These are phyloP conservation scores for Mayamaea pseudoterrestris DNA, from an alignment of 108 stramenopile species.

Conservation along the genomic window DNA sequence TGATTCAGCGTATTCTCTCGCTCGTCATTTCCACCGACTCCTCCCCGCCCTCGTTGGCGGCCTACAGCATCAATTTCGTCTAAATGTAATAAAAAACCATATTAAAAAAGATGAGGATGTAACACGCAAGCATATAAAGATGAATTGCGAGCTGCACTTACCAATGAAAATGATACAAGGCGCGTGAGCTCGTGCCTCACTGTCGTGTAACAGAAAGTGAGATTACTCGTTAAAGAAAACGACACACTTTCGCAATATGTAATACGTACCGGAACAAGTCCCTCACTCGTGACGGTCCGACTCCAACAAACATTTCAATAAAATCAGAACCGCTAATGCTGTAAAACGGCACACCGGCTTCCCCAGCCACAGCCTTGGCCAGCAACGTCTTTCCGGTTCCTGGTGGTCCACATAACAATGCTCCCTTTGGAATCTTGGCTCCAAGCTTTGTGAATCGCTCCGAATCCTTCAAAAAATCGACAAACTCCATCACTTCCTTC, in stretches of 20 bases:
- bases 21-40: slow-evolving; percentile 90
- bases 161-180: slow-evolving; percentile 98
- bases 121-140: neutral
- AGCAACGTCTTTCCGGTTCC: slow-evolving; percentile 94
- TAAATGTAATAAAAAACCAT: slow-evolving; percentile 26
- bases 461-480: slow-evolving; percentile 89
- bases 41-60: slow-evolving; percentile 84
- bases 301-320: slow-evolving; percentile 98
- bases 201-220: no score
- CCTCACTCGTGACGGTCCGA: slow-evolving; percentile 94
- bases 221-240: no score
- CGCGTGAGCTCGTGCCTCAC: slow-evolving; percentile 81
- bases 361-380: slow-evolving; percentile 99
- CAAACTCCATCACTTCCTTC: slow-evolving; percentile 98
- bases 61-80: slow-evolving; percentile 99
- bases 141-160: no score
- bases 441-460: slow-evolving; percentile 86
- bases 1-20: slow-evolving; percentile 98
- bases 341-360: slow-evolving; percentile 94
- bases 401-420: slow-evolving; percentile 88
- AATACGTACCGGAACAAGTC: slow-evolving; percentile 97
- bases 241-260: no score
- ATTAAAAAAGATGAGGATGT: slow-evolving; percentile 25
- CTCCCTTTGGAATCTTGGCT: slow-evolving; percentile 96
- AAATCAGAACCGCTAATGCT: slow-evolving; percentile 94